Base-by-base conservation (phyloP, 495 filamentous ascomycete genomes). In the Sporormia fimetaria region DNA sequence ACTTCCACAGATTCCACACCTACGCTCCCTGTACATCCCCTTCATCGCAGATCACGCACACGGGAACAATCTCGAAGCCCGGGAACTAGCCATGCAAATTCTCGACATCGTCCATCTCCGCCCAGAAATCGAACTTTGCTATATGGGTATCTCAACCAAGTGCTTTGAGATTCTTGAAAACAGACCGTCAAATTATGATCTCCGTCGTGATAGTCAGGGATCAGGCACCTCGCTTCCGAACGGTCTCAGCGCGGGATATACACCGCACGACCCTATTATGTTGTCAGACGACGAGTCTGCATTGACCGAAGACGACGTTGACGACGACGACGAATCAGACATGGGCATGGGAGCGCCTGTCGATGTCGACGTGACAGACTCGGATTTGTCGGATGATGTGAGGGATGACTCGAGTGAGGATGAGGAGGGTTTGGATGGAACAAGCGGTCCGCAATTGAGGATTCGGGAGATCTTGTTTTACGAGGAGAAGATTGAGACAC, bases 91-190 rank as follows among this genome's bases (percentile, higher is more conserved):
- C 2, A 58, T 83, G 25, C 80, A 92, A 49, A 75, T 94, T 33
- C 66, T 87, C 22, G 84, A 94, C 57, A 81, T 92, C 18, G 80
- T 94, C 40, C 78, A 81, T 29, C 68, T 94, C 22, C 74, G 86
- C n/a, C 80, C 83, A 0, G 87, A 94, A 44, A 74, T 93, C 18
- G 77, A 80, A 47, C 63, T 94, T 10, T 83, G 76, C 49, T 94
- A 94, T 52, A 66, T 90, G 43, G 87, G 83, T n/a, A 73, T 94
- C 32, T 64, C 69, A 22, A 63, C 59, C 5, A 94, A 92, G 59
- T 94, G 88, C 61, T 94, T 84, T 54, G 87, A 94, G 57, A 81
- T 95, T 33, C 65, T 87, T 6, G 87, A 95, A 57, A 67, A 67
- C 25, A 68, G 55, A 22, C 45, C 67, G 16, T 61, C 62, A 10